These are phyloP conservation scores for Schizochytrium sp. DNA, from an alignment of 108 stramenopile genomes.

Conservation along the genomic window DNA sequence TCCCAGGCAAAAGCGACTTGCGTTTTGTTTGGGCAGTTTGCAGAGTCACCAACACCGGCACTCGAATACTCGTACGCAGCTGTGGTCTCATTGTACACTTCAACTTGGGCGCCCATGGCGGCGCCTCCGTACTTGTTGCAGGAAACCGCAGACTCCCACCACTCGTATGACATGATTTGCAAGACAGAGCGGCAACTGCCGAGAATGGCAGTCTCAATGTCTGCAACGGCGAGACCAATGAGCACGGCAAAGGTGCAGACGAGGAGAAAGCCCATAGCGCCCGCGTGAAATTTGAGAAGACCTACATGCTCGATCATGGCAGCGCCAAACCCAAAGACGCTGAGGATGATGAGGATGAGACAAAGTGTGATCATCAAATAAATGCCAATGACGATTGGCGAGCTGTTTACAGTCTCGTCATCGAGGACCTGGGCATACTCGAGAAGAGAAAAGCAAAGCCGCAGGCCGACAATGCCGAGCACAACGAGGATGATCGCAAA, in stretches of 20 bases:
- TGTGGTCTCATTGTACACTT: neutral
- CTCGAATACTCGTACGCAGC: neutral
- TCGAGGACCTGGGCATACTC: neutral
- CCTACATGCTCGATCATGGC: neutral
- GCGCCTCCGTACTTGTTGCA: conserved; percentile 2
- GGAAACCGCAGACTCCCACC: neutral
- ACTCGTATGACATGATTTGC: conserved; percentile 3
- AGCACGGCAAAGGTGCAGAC: neutral
- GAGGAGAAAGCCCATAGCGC: neutral
- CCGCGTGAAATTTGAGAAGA: neutral
- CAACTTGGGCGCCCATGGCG: neutral
- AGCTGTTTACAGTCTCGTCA: neutral
- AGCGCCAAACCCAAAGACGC: neutral
- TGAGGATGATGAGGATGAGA: neutral
- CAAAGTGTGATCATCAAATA: neutral
- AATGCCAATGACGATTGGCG: neutral
- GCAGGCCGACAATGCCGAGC: neutral
- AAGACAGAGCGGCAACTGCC: neutral
- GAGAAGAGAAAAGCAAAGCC: neutral
- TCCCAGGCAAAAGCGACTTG: conserved; percentile 16
- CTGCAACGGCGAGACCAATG: neutral
- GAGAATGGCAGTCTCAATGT: neutral
- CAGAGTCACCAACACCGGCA: neutral
- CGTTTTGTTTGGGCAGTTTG: neutral
- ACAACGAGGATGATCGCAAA: neutral